These are phyloP conservation scores for Sporisorium sorghi DNA, from an alignment of 1,284 basidiomycete genomes.

Conservation along the genomic window DNA sequence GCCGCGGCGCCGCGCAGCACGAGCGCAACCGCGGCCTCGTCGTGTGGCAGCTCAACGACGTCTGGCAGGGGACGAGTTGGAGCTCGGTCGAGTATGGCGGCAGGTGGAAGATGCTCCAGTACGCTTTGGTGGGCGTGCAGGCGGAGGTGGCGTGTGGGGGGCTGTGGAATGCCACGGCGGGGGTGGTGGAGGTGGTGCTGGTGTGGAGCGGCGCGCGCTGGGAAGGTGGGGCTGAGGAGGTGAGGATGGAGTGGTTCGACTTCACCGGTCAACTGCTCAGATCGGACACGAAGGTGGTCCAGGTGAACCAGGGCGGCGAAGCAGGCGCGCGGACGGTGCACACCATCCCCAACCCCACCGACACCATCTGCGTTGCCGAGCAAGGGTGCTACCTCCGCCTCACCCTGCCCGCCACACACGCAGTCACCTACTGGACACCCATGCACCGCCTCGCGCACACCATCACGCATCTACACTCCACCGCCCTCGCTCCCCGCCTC, in stretches of 20 bases:
- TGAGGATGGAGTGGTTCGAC: constrained; percentile 25
- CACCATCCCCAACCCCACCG: not conserved
- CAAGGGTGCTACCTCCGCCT: constrained; percentile 18
- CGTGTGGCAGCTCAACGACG: constrained; percentile 78
- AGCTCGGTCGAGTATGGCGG: constrained; percentile 76
- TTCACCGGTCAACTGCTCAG: constrained; percentile 4
- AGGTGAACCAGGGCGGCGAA: not conserved
- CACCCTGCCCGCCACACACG: not conserved
- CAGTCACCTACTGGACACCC: constrained; percentile 8
- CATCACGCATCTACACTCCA: not conserved
- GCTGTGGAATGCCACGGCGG: constrained; percentile 72
- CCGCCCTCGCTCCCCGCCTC: constrained; percentile 5
- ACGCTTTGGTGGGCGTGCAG: constrained; percentile 73
- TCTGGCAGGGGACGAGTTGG: constrained; percentile 78
- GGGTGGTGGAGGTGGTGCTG: constrained; percentile 73
- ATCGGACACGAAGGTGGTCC: not conserved
- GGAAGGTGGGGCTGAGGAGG: not conserved
- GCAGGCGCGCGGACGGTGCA: constrained; percentile 6
- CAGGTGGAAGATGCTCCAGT: constrained; percentile 74
- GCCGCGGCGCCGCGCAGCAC: constrained; percentile 75
- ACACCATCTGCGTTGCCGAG: not conserved
- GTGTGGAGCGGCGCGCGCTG: constrained; percentile 4
- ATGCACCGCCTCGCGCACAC: constrained; percentile 1
- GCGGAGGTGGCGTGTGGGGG: constrained; percentile 74
- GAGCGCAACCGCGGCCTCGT: constrained; percentile 76